phyloP scores from a whole-genome alignment of 306 rosid species.

The Alnus rubra region DNA sequence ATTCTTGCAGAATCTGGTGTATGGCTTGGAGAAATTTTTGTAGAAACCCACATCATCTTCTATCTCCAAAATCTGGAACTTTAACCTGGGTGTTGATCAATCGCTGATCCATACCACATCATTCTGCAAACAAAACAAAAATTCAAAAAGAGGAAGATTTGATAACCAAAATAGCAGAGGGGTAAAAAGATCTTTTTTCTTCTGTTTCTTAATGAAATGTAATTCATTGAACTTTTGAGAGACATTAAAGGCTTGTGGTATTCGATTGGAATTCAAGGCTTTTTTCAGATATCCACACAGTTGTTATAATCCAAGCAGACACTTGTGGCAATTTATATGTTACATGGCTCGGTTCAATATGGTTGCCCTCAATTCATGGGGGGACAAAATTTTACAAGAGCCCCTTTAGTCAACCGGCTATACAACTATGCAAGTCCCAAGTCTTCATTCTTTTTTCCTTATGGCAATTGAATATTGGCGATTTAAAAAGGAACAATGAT shows the following conservation, averaged over 20 bases:
- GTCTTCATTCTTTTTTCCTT: not conserved
- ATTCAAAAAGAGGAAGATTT: constrained; percentile 22
- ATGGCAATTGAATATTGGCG: not conserved
- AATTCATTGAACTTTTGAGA: constrained; percentile 8
- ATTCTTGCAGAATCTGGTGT: constrained; percentile 78
- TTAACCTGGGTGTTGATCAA: constrained; percentile 14
- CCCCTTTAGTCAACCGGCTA: not conserved
- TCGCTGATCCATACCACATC: constrained; percentile 13
- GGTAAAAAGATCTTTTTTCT: not conserved
- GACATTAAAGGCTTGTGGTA: constrained; percentile 3
- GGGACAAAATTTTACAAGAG: not conserved
- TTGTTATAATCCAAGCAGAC: not conserved
- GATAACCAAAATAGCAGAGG: constrained; percentile 14
- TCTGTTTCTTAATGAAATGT: constrained; percentile 6
- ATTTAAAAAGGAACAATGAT: not conserved
- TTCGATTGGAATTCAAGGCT: not conserved
- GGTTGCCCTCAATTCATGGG: not conserved
- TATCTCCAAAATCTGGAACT: constrained; percentile 22
- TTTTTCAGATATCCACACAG: not conserved
- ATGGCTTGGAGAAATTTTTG: constrained; percentile 91
- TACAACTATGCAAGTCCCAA: not conserved
- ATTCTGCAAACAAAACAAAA: constrained; percentile 17
- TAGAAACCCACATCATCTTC: constrained; percentile 28
- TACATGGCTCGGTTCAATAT: not conserved
- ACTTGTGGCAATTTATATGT: not conserved